Evolutionary conservation across 2,329 filamentous ascomycete species (phyloP).

Genomic region (Fusarium succisae): DNA sequence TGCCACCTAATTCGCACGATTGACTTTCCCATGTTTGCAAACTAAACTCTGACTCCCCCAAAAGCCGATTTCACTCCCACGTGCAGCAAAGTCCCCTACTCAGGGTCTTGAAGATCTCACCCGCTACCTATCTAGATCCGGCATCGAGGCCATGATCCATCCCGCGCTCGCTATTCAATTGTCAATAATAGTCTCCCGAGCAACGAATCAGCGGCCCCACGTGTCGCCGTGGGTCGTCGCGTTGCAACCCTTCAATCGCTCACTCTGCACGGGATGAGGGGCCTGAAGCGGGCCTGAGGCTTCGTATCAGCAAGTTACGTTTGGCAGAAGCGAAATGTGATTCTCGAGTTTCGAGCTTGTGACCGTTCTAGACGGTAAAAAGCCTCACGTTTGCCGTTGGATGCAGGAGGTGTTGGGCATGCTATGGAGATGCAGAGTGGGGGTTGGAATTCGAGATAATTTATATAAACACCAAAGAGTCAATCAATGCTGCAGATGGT

Average conservation of each 20-base stretch:
- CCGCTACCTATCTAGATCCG: slow-evolving; percentile 10
- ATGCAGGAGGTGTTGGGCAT: neutral
- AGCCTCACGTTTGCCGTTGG: slow-evolving; percentile 27
- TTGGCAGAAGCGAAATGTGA: slow-evolving; percentile 28
- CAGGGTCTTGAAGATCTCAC: neutral
- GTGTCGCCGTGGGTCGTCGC: slow-evolving; percentile 31
- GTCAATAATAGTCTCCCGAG: slow-evolving; percentile 12
- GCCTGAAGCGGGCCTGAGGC: slow-evolving; percentile 20
- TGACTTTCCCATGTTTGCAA: neutral
- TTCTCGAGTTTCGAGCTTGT: slow-evolving; percentile 4
- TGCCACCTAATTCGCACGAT: neutral
- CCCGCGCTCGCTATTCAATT: slow-evolving; percentile 4
- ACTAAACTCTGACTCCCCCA: neutral
- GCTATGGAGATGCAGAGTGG: slow-evolving; percentile 8
- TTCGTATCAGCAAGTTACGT: slow-evolving; percentile 29
- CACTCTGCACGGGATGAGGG: slow-evolving; percentile 8
- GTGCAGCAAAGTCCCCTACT: slow-evolving; percentile 6
- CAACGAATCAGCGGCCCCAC: slow-evolving; percentile 46
- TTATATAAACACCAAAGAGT: slow-evolving; percentile 36
- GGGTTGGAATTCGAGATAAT: neutral
- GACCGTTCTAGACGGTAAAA: neutral
- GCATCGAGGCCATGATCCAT: neutral
- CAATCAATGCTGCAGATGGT: neutral
- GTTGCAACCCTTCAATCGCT: slow-evolving; percentile 17
- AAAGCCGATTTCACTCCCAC: slow-evolving; percentile 14